Evolutionary conservation across 768 basidiomycete genomes (phyloP), one percentile per base, ranked within the genome.

Genomic region (Dentipellis sp.): DNA sequence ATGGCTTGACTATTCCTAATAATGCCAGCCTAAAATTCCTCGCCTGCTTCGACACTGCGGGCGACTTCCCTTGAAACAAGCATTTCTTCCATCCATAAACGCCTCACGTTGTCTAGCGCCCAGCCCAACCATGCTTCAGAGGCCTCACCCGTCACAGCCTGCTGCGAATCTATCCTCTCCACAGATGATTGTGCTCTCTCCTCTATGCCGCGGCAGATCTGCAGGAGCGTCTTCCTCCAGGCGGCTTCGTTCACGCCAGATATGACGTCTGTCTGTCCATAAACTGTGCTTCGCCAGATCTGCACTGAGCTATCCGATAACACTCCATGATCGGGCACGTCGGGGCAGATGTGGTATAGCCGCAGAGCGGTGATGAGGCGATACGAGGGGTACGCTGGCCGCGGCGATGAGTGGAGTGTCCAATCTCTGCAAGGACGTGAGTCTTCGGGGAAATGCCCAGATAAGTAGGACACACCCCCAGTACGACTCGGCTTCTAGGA

Each of bases 311-410:
- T 58, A 47, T 50, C 62, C 59, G 57, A 66, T 58, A 54, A 23
- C 59, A 56, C 11, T 10, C 55, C 46, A 55, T 52, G 52, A 39
- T 65, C 53, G 60, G 50, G 10, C 70, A 58, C 10, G 11, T 50
- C 11, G n/a, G 36, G 19, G 19, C 42, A 62, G 21, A 82, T 60
- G 61, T 84, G 75, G 65, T 84, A 76, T 37, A 94, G 72, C 53
- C 87, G 78, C 63, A 97, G 72, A 10, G 84, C 79, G 22, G 80
- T 74, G 58, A 92, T 80, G 55, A 94, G 69, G 12, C 90, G 81
- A 70, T 85, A 94, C 1, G 91, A 95, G 0, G 91, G 90, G 61
- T 86, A 78, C 11, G 83, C 81, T 14, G 85, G 78, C 3, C 65
- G 63, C 10, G 84, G 82, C 2, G 74, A 71, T 10, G 72, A 72